Conservation (phyloP, 345 rosid genomes). For the Heritiera littoralis region DNA sequence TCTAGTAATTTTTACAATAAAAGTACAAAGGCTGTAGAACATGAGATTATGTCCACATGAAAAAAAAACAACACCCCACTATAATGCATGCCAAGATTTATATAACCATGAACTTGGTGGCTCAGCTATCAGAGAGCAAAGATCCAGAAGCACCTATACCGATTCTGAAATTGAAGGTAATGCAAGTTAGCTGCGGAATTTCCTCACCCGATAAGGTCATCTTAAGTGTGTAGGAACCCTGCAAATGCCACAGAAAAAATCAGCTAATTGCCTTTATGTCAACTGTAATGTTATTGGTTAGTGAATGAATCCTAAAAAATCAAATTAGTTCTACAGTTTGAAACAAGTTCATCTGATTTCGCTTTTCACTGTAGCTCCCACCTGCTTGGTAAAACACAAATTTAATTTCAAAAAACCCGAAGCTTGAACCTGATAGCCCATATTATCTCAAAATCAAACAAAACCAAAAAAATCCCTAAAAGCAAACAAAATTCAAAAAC, state of each 20-base stretch:
- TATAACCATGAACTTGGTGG: neutral
- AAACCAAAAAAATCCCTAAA: too few species aligned
- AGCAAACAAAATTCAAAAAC: too few species aligned
- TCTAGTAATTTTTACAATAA: neutral
- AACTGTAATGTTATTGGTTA: neutral
- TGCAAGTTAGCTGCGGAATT: slow-evolving; percentile 41
- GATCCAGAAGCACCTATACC: slow-evolving; percentile 24
- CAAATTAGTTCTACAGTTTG: neutral
- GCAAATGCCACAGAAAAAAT: slow-evolving; percentile 5
- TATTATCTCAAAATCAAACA: too few species aligned
- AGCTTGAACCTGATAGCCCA: too few species aligned
- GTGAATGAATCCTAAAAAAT: neutral
- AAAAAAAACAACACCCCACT: neutral
- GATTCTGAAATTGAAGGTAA: slow-evolving; percentile 57
- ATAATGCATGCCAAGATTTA: neutral
- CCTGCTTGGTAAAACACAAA: too few species aligned
- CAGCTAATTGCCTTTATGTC: neutral
- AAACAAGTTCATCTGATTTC: neutral
- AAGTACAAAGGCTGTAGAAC: neutral
- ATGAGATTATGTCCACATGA: neutral
- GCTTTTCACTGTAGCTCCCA: neutral
- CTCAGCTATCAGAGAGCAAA: slow-evolving; percentile 15
- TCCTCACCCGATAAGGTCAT: slow-evolving; percentile 38
- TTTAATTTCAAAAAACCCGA: too few species aligned
- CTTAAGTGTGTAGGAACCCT: slow-evolving; percentile 53